These are phyloP conservation scores for Hypoxylon sp. DNA, from an alignment of 2,329 filamentous ascomycete genomes.

Conservation along the genomic window DNA sequence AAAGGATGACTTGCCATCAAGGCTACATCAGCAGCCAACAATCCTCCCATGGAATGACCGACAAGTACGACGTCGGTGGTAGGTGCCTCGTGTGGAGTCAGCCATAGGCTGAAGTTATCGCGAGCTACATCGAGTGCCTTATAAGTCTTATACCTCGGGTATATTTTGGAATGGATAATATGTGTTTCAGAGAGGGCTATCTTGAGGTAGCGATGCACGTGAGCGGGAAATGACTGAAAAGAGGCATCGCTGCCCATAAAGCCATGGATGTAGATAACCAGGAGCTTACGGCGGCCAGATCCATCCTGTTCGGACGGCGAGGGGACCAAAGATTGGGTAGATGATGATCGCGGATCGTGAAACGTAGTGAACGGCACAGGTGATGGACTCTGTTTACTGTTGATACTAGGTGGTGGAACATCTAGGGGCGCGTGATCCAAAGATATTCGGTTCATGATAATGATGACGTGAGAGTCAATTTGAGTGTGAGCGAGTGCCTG, in stretches of 20 bases:
- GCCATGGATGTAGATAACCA: slow-evolving; percentile 89
- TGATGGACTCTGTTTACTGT: slow-evolving; percentile 12
- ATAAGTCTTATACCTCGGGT: slow-evolving; percentile 84
- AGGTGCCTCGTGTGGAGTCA: slow-evolving; percentile 80
- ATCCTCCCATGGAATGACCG: slow-evolving; percentile 91
- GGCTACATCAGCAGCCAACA: slow-evolving; percentile 84
- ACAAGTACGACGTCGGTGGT: slow-evolving; percentile 85
- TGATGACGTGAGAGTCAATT: slow-evolving; percentile 11
- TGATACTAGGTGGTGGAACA: slow-evolving; percentile 19
- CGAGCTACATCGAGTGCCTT: slow-evolving; percentile 79
- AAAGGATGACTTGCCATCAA: slow-evolving; percentile 67
- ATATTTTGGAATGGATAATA: slow-evolving; percentile 88
- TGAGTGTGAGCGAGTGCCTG: not conserved
- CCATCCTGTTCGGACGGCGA: slow-evolving; percentile 49
- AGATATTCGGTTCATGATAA: slow-evolving; percentile 26
- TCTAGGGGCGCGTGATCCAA: slow-evolving; percentile 24
- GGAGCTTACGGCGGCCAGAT: slow-evolving; percentile 68
- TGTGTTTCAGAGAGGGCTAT: slow-evolving; percentile 78
- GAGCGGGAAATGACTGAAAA: slow-evolving; percentile 88
- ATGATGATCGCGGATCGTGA: slow-evolving; percentile 65
- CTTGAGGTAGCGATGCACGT: slow-evolving; percentile 83
- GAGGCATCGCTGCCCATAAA: slow-evolving; percentile 92
- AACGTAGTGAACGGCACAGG: slow-evolving; percentile 43
- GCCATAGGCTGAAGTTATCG: slow-evolving; percentile 87
- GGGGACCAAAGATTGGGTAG: slow-evolving; percentile 59